Conservation (phyloP, 192 early-diverging fungal species). For the Gigaspora rosea region DNA sequence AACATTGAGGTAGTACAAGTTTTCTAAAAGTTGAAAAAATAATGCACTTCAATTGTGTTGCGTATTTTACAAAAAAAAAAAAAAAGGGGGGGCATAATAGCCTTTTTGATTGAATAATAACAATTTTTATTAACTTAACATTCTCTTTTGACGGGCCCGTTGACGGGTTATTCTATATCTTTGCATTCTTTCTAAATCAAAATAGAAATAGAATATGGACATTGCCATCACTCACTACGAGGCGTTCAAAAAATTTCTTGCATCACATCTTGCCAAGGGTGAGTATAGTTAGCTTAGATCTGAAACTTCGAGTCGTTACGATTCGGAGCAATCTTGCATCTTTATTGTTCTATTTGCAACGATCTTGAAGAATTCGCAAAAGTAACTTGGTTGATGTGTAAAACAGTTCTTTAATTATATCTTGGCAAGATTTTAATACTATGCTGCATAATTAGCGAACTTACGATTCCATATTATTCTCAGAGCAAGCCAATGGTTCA, state of each 20-base stretch:
- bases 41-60: no score
- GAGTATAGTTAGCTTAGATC: not conserved
- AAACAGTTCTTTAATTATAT: not conserved
- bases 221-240: constrained; percentile 56
- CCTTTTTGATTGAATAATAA: no score
- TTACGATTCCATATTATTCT: constrained; percentile 5
- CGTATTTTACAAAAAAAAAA: no score
- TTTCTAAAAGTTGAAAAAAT: no score
- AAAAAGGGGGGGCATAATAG: no score
- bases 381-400: not conserved
- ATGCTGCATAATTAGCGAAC: not conserved
- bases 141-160: no score
- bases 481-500: constrained; percentile 48
- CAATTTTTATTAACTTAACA: no score
- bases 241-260: constrained; percentile 50
- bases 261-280: constrained; percentile 50
- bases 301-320: not conserved
- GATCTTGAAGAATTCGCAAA: not conserved
- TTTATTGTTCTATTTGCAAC: not conserved
- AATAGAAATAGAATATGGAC: constrained; percentile 35
- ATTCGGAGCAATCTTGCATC: not conserved
- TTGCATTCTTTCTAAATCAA: no score
- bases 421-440: not conserved
- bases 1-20: no score
- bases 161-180: no score